Evolutionary conservation across 129 eudicot genomes (phyloP).

Genomic region (Flaveria robusta): DNA sequence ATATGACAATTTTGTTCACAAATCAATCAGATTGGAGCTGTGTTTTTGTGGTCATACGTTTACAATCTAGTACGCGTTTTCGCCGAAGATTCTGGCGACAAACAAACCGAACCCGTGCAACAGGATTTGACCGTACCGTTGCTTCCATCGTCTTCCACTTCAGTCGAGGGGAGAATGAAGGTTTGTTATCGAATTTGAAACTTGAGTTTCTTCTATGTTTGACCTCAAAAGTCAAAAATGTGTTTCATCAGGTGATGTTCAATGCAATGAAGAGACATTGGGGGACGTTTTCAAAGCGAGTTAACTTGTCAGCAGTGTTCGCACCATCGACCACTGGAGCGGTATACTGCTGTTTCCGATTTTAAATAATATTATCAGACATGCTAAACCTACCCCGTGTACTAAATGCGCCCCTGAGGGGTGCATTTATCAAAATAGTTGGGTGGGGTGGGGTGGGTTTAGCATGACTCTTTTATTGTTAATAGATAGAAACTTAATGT

Average conservation of each 20-base stretch:
- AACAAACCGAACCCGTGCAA: slow-evolving; percentile 9
- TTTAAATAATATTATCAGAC: not conserved
- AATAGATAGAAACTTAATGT: not conserved
- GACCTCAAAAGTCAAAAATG: slow-evolving; percentile 4
- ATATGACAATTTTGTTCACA: too few relatives aligned
- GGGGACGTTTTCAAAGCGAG: slow-evolving; percentile 24
- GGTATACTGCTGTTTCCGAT: slow-evolving; percentile 36
- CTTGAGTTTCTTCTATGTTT: not conserved
- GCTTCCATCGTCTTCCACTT: slow-evolving; percentile 36
- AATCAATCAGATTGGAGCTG: slow-evolving; percentile 64
- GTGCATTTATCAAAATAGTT: too few relatives aligned
- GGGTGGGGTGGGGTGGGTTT: too few relatives aligned
- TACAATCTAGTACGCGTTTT: slow-evolving; percentile 76
- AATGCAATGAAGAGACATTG: slow-evolving; percentile 27
- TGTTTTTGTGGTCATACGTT: slow-evolving; percentile 78
- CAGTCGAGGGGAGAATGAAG: slow-evolving; percentile 10
- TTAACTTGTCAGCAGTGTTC: slow-evolving; percentile 52
- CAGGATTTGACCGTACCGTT: slow-evolving; percentile 34
- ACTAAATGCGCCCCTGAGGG: too few relatives aligned
- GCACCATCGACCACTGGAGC: slow-evolving; percentile 81
- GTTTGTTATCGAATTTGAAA: not conserved
- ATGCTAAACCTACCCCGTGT: too few relatives aligned
- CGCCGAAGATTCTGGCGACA: slow-evolving; percentile 39
- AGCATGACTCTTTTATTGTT: too few relatives aligned
- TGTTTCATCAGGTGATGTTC: slow-evolving; percentile 15